These are phyloP conservation scores for Amaranthus tricolor DNA, from an alignment of 179 eudicot species.

Conservation along the genomic window DNA sequence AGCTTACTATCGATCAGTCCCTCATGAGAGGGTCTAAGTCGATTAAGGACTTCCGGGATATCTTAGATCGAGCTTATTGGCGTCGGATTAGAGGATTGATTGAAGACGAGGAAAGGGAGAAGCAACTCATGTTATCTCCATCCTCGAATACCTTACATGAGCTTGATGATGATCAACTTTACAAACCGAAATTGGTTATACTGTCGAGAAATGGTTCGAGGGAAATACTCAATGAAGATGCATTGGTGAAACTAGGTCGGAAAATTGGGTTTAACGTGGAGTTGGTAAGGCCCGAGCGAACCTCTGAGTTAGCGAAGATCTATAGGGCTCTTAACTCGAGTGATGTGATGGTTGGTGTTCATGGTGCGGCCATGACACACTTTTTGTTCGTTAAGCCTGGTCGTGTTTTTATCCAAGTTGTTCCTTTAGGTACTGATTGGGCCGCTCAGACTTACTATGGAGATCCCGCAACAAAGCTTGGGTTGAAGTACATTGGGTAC, in stretches of 20 bases:
- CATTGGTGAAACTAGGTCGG: conserved; percentile 61
- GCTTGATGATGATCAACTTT: conserved; percentile 4
- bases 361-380: conserved; percentile 96
- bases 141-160: conserved; percentile 23
- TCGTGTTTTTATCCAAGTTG: conserved; percentile 73
- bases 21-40: conserved; percentile 48
- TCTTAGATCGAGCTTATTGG: conserved; percentile 68
- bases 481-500: conserved; percentile 75
- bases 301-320: conserved; percentile 73
- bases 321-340: conserved; percentile 67
- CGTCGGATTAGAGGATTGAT: conserved; percentile 61
- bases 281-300: conserved; percentile 47
- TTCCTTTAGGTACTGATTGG: conserved; percentile 93
- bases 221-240: conserved; percentile 62
- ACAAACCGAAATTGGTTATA: conserved; percentile 66
- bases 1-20: conserved; percentile 66
- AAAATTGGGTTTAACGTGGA: conserved; percentile 61
- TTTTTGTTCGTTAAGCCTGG: conserved; percentile 73
- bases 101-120: conserved; percentile 49
- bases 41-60: conserved; percentile 54
- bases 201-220: conserved; percentile 72
- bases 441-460: conserved; percentile 87
- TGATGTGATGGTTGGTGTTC: conserved; percentile 85
- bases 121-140: conserved; percentile 37
- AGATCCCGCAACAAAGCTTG: conserved; percentile 71